Percentiles rank a stretch among this genome's conserved stretches.
Conservation (phyloP, 345 rosid species). For the Abelmoschus esculentus region DNA sequence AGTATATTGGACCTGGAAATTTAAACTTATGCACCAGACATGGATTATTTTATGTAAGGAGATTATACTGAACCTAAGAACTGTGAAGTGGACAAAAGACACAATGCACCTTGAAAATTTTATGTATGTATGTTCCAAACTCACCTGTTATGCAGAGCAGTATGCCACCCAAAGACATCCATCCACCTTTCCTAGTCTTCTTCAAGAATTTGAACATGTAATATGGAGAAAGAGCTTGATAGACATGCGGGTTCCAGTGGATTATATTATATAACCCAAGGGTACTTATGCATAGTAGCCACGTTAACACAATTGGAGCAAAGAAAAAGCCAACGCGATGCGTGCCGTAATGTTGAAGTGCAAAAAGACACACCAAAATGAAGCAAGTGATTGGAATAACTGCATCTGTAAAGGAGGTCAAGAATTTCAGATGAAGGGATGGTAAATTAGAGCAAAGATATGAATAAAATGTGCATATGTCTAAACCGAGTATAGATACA, state of each 20-base stretch:
- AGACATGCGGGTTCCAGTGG: slow-evolving; percentile 80
- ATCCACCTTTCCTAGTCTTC: slow-evolving; percentile 86
- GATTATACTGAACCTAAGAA: neutral
- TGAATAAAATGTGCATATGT: neutral
- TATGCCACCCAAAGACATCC: slow-evolving; percentile 99
- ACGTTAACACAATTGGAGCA: slow-evolving; percentile 75
- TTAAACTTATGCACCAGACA: neutral
- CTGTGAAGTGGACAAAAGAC: neutral
- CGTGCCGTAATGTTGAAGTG: slow-evolving; percentile 97
- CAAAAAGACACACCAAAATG: slow-evolving; percentile 87
- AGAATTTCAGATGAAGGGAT: neutral
- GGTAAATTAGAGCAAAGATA: neutral
- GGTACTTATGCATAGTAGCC: slow-evolving; percentile 86
- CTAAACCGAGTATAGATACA: neutral
- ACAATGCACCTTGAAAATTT: neutral
- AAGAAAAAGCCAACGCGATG: slow-evolving; percentile 87
- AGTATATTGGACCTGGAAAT: too few relatives aligned
- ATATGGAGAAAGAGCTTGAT: slow-evolving; percentile 88
- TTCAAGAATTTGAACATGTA: slow-evolving; percentile 96
- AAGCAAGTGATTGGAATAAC: slow-evolving; percentile 93
- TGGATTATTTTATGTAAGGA: neutral
- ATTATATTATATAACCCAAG: slow-evolving; percentile 88
- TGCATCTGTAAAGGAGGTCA: slow-evolving; percentile 54
- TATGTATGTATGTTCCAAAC: neutral
- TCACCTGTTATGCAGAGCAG: slow-evolving; percentile 92